Conservation (phyloP, 2,329 filamentous ascomycete species). For the Fusarium sp. region DNA sequence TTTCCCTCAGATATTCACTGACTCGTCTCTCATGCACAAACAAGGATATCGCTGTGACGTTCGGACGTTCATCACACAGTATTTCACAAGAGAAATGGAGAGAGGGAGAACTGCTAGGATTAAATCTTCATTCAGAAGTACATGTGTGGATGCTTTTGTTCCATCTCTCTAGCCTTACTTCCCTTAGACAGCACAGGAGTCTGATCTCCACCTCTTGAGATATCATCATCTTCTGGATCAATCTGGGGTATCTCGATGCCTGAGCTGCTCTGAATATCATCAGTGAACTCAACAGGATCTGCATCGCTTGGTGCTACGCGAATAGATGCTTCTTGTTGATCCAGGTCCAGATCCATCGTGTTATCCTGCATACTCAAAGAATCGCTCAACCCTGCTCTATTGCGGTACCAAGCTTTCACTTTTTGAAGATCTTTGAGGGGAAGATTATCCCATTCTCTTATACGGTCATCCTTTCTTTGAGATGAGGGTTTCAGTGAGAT, state of each 20-base stretch:
- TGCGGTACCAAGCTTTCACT: slow-evolving; percentile 40
- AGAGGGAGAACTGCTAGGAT: background rate
- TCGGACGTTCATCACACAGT: background rate
- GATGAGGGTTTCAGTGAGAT: slow-evolving; percentile 12
- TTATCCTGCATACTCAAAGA: accelerated
- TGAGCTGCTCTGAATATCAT: background rate
- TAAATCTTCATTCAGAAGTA: slow-evolving; percentile 29
- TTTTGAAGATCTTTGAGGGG: slow-evolving; percentile 36
- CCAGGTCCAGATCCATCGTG: background rate
- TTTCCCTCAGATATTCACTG: background rate
- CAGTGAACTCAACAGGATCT: background rate
- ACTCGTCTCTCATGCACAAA: background rate
- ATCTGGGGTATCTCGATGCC: background rate
- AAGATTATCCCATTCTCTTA: slow-evolving; percentile 46
- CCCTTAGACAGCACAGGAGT: background rate
- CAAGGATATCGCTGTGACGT: background rate
- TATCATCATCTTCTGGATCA: background rate
- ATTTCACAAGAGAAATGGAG: background rate
- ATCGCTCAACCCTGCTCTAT: background rate
- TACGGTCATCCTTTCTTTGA: slow-evolving; percentile 44
- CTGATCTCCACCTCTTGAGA: background rate
- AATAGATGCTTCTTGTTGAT: background rate
- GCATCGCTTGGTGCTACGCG: too few species aligned
- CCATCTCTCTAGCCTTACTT: slow-evolving; percentile 36
- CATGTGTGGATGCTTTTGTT: slow-evolving; percentile 30